phyloP scores from a whole-genome alignment of 257 asterid genomes.

The Primulina eburnea region DNA sequence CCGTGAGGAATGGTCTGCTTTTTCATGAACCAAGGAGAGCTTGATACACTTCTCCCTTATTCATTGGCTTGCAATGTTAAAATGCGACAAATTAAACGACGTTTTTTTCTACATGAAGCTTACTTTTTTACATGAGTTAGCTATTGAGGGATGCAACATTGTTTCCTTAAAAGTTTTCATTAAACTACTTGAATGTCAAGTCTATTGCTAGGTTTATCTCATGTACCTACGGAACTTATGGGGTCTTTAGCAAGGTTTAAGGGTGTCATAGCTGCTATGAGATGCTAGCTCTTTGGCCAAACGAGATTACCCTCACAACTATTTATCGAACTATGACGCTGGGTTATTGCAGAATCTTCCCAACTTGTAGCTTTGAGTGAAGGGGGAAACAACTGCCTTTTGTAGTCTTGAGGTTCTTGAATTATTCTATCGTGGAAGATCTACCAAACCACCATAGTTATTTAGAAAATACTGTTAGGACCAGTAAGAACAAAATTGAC shows the following conservation, averaged over 20 bases:
- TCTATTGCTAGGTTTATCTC: constrained; percentile 26
- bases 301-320: too few relatives aligned
- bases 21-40: background rate
- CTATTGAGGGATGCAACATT: constrained; percentile 31
- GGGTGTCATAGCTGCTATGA: too few relatives aligned
- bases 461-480: too few relatives aligned
- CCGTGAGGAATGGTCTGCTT: constrained; percentile 29
- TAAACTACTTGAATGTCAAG: constrained; percentile 34
- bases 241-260: background rate
- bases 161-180: constrained; percentile 22
- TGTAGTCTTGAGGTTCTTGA: too few relatives aligned
- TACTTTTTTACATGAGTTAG: constrained; percentile 33
- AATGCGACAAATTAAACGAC: constrained; percentile 33
- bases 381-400: too few relatives aligned
- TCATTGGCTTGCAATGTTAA: constrained; percentile 34
- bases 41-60: constrained; percentile 31
- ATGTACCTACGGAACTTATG: constrained; percentile 27
- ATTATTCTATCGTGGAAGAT: too few relatives aligned
- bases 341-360: too few relatives aligned
- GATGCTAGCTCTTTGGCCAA: too few relatives aligned
- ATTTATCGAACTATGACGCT: too few relatives aligned
- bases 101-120: constrained; percentile 23
- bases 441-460: too few relatives aligned
- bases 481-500: too few relatives aligned
- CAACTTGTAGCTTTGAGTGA: too few relatives aligned